Conservation (phyloP, 495 filamentous ascomycete genomes). For the Daldinia grandis region DNA sequence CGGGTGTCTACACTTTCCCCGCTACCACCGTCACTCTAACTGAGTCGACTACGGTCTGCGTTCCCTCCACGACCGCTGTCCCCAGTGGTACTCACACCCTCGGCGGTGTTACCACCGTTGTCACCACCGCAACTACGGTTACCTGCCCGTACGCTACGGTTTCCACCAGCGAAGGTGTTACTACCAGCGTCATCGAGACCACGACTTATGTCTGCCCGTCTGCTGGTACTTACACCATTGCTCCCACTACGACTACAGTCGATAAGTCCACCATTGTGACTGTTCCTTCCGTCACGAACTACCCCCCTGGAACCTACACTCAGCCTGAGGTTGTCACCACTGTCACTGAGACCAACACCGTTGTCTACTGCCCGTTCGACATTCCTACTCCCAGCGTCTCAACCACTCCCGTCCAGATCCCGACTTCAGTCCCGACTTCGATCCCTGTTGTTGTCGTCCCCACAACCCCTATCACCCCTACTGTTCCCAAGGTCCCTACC, state of each 20-base stretch:
- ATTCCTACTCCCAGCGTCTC: conserved; percentile 48
- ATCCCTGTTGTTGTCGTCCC: conserved; percentile 15
- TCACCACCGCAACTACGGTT: conserved; percentile 73
- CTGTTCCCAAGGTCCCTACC: conserved; percentile 1
- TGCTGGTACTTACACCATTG: conserved; percentile 83
- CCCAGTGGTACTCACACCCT: conserved; percentile 73
- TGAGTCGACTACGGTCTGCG: conserved; percentile 71
- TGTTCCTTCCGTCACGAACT: conserved; percentile 71
- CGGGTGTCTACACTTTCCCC: conserved; percentile 83
- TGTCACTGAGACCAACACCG: conserved; percentile 71
- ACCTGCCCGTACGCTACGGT: conserved; percentile 78
- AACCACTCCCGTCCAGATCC: conserved; percentile 32
- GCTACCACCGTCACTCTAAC: conserved; percentile 76
- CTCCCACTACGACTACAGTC: conserved; percentile 70
- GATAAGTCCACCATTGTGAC: conserved; percentile 64
- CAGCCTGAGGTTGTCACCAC: conserved; percentile 72
- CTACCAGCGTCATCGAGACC: conserved; percentile 74
- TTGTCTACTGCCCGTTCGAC: conserved; percentile 77
- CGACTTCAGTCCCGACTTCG: conserved; percentile 4
- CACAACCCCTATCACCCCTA: conserved; percentile 13
- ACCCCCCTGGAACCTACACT: conserved; percentile 77
- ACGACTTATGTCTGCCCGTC: conserved; percentile 81
- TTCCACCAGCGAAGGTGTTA: conserved; percentile 66
- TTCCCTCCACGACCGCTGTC: conserved; percentile 67
- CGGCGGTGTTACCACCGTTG: conserved; percentile 80